Conservation (phyloP, 345 rosid genomes). For the Populus nigra region DNA sequence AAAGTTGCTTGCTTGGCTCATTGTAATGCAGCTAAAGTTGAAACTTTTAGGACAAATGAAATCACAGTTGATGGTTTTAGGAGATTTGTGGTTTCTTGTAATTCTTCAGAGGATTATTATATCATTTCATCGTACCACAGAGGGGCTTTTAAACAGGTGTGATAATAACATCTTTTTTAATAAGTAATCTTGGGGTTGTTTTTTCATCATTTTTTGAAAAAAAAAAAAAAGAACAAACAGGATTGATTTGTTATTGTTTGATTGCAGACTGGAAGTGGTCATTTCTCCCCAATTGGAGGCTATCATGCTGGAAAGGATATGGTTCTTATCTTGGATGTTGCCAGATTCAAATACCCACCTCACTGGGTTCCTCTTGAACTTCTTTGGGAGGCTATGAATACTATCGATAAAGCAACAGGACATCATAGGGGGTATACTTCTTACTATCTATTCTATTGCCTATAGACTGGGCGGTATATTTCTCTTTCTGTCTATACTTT, state of each 20-base stretch:
- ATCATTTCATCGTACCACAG: conserved; percentile 33
- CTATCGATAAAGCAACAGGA: conserved; percentile 61
- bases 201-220: background rate
- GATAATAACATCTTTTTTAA: background rate
- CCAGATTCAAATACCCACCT: conserved; percentile 96
- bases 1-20: conserved; percentile 39
- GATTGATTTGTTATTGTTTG: too few relatives aligned
- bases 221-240: too few relatives aligned
- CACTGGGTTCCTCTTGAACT: conserved; percentile 92
- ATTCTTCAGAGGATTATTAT: conserved; percentile 28
- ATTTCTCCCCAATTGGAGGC: conserved; percentile 96
- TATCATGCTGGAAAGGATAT: conserved; percentile 85
- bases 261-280: conserved; percentile 78
- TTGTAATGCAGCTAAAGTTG: conserved; percentile 37
- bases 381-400: conserved; percentile 95
- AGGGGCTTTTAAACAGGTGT: conserved; percentile 32
- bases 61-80: conserved; percentile 28
- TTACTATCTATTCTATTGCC: background rate
- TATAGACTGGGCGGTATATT: too few relatives aligned
- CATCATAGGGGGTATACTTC: conserved; percentile 64
- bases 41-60: conserved; percentile 25
- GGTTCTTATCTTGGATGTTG: conserved; percentile 95
- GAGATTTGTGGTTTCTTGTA: conserved; percentile 19
- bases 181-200: background rate
- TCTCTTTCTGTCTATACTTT: too few relatives aligned